Base-by-base conservation (phyloP, 1,284 basidiomycete species). In the Mrakiaceae sp. region DNA sequence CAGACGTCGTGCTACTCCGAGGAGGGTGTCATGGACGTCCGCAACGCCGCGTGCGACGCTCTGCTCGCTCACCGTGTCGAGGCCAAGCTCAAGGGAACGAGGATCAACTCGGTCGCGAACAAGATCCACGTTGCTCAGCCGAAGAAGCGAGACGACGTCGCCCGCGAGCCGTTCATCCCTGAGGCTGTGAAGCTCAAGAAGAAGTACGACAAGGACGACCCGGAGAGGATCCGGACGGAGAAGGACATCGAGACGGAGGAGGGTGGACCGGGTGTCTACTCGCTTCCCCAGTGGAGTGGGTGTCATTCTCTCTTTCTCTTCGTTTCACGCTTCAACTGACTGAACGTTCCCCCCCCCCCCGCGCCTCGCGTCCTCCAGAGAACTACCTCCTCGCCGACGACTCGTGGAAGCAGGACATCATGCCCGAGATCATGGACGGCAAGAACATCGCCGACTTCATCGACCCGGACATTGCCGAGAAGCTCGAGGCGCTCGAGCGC, bases 391-490 rank as follows among this genome's bases (percentile, higher is more conserved):
- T 98, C 64, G 82, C 85, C 52, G 87, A 97, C 74, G 86, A 90
- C 60, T 87, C 90, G 62, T 99, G 95, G 95, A 99, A 97, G 79
- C 82, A 87, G 79, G 95, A 99, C 74, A 82, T 85, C 70, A 89
- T 98, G 40, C 96, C 95, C 43, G 96, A 98, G 78, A 89, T 99
- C 73, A 85, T 91, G 84, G 85, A 98, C 70, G 96, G 95, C 78
- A 98, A 98, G 84, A 99, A 99, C 79, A 80, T 99, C 64, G 94
- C 94, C 51, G 95, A 99, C 81, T 98, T 99, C 72, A 89, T 98
- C 77, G 96, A 98, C 76, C 89, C 93, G n/a, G 96, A 99, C 73
- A 98, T 99, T 70, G 85, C 86, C 52, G 92, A 94, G 77, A 94
- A 91, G 78, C 85, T 99, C 66, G 95, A 98, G 74, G 95, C 92